phyloP scores from a whole-genome alignment of 176 grass and related monocot genomes.

The Alopecurus myosuroides region DNA sequence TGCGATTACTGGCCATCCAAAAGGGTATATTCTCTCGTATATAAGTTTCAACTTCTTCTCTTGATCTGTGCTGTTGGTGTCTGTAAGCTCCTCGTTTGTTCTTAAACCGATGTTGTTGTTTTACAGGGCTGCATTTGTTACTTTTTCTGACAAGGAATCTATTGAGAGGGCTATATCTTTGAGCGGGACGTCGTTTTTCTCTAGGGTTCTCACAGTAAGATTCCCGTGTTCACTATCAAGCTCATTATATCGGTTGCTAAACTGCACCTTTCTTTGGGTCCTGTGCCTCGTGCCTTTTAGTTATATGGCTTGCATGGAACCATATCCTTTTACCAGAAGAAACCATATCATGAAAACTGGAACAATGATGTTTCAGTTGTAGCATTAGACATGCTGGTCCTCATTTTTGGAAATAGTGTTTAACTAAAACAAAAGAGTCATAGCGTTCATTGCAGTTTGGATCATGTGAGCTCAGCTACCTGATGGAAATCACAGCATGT shows the following conservation, averaged over 20 bases:
- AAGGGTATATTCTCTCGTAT: conserved; percentile 55
- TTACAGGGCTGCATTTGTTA: conserved; percentile 59
- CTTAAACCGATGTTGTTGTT: conserved; percentile 9
- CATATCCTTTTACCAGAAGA: background rate
- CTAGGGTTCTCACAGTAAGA: conserved; percentile 69
- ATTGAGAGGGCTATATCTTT: conserved; percentile 67
- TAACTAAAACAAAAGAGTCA: background rate
- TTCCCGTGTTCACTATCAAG: background rate
- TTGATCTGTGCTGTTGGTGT: conserved; percentile 8
- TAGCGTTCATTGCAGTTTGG: background rate
- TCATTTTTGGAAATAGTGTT: background rate
- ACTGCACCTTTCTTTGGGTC: background rate
- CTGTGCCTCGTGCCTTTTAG: background rate
- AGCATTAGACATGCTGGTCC: background rate
- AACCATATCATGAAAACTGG: background rate
- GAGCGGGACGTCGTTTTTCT: conserved; percentile 70
- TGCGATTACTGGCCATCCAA: conserved; percentile 64
- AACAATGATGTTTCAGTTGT: background rate
- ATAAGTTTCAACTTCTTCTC: conserved; percentile 4
- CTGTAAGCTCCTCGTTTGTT: background rate
- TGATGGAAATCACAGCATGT: background rate
- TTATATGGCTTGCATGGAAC: background rate
- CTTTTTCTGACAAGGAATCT: conserved; percentile 69
- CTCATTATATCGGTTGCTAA: background rate
- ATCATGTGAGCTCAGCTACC: background rate